Conservation (phyloP, 345 rosid species). For the Syzygium oleosum region DNA sequence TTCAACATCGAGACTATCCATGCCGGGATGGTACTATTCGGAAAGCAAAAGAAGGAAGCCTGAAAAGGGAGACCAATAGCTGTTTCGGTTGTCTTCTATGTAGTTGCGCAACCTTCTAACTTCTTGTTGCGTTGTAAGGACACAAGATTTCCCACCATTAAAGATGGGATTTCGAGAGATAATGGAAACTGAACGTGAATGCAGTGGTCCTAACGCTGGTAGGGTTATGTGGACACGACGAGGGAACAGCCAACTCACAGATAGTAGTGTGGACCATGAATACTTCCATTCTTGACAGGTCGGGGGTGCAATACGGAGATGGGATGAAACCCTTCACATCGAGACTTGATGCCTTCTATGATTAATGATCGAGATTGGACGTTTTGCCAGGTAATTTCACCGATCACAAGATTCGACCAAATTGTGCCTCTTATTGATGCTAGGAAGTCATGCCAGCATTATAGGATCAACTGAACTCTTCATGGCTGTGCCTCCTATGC, state of each 20-base stretch:
- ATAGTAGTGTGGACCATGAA: background rate
- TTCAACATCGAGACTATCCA: background rate
- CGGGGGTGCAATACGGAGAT: background rate
- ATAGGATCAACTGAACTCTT: background rate
- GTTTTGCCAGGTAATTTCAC: background rate
- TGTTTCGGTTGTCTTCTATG: background rate
- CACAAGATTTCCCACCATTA: background rate
- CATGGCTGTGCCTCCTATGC: background rate
- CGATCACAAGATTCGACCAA: background rate
- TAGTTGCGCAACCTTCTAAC: background rate
- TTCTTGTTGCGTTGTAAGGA: background rate
- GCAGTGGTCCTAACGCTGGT: background rate
- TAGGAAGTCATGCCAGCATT: background rate
- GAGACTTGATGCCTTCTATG: background rate
- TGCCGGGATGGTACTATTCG: background rate
- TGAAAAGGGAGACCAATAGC: background rate
- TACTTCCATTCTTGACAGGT: background rate
- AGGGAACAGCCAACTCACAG: background rate
- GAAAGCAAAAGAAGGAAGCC: background rate
- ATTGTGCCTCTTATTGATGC: background rate
- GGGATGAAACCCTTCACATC: background rate
- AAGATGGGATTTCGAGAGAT: background rate
- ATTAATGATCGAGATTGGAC: background rate
- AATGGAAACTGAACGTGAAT: background rate
- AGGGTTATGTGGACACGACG: background rate